phyloP scores from a whole-genome alignment of 306 rosid genomes.

The Quercus engelmannii region DNA sequence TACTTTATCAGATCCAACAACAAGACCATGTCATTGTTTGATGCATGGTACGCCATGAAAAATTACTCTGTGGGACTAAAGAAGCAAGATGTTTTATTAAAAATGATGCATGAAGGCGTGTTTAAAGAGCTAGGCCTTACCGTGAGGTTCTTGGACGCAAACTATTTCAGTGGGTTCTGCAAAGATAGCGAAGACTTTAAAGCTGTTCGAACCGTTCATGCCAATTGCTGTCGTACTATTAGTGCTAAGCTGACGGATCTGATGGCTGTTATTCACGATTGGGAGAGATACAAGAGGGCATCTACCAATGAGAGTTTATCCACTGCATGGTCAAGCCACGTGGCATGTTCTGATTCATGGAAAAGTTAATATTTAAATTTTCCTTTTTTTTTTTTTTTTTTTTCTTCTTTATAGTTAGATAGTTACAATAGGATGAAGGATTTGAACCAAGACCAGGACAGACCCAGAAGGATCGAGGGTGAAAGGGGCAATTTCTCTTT shows the following conservation, averaged over 20 bases:
- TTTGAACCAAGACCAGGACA: no score
- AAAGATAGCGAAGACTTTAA: conserved; percentile 23
- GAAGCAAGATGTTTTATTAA: conserved; percentile 25
- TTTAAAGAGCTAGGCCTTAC: not conserved
- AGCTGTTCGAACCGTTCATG: conserved; percentile 25
- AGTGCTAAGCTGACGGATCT: conserved; percentile 20
- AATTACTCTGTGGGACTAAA: conserved; percentile 4
- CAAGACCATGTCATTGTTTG: conserved; percentile 26
- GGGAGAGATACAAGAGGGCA: conserved; percentile 16
- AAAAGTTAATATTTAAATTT: not conserved
- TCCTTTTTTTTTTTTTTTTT: not conserved
- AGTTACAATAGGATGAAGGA: no score
- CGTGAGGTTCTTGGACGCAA: conserved; percentile 19
- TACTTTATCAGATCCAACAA: conserved; percentile 33
- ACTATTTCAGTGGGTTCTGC: conserved; percentile 34
- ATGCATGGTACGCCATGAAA: conserved; percentile 24
- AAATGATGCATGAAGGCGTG: conserved; percentile 14
- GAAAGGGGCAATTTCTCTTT: no score
- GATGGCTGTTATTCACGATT: conserved; percentile 16
- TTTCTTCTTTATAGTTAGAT: no score
- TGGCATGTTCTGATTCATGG: not conserved
- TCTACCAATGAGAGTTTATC: not conserved
- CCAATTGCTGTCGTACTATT: conserved; percentile 31
- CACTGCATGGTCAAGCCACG: not conserved
- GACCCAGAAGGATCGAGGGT: accelerated